Percentiles rank a stretch among this genome's conserved stretches.
Conservation (phyloP, 495 filamentous ascomycete genomes). For the Talaromyces nanjingensis region DNA sequence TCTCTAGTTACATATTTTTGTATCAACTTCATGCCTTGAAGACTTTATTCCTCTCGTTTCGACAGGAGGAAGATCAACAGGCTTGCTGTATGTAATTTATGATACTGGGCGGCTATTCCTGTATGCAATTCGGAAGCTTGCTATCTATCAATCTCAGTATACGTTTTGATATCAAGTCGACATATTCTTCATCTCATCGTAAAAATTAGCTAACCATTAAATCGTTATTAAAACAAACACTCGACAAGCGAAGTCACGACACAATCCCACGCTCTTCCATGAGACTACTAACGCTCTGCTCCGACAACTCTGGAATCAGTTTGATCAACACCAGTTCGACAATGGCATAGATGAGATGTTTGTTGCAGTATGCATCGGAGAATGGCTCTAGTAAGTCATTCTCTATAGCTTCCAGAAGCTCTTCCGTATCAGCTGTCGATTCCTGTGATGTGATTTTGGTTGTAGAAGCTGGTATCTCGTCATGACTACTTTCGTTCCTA, state of each 20-base stretch:
- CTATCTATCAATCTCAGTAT: not conserved
- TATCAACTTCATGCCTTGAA: not conserved
- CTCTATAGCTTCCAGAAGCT: conserved; percentile 39
- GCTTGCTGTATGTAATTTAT: not conserved
- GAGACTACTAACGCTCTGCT: conserved; percentile 63
- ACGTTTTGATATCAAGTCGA: not conserved
- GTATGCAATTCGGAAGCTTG: not conserved
- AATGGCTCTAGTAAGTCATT: conserved; percentile 61
- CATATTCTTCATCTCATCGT: conserved; percentile 3
- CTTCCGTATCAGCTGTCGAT: conserved; percentile 18
- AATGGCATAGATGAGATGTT: conserved; percentile 72
- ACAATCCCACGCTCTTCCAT: conserved; percentile 60
- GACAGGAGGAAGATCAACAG: too few species aligned
- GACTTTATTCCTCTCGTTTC: conserved; percentile 8
- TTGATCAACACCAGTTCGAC: conserved; percentile 72
- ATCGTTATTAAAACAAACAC: not conserved
- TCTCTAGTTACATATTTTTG: not conserved
- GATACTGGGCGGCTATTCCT: not conserved
- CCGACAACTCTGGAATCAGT: conserved; percentile 76
- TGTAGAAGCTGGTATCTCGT: conserved; percentile 18
- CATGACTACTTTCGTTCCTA: conserved; percentile 7
- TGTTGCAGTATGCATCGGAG: conserved; percentile 79
- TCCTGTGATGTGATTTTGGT: conserved; percentile 9
- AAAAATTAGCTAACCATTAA: not conserved
- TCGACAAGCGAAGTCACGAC: not conserved